phyloP scores from a whole-genome alignment of 225 moss, liverwort and hornwort genomes.

The Straminergon stramineum region DNA sequence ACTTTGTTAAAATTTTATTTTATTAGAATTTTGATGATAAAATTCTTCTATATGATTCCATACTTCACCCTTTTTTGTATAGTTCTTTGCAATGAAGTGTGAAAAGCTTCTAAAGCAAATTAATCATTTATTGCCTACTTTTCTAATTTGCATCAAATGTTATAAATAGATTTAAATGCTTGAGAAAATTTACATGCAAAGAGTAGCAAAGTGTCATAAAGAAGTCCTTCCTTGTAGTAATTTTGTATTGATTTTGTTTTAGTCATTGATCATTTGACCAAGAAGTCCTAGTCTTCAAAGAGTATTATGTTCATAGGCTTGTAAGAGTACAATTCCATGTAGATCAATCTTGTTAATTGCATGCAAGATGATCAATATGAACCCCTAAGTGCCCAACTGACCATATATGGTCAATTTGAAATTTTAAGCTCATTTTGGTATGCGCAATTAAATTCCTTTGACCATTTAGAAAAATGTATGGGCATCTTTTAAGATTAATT shows the following conservation, averaged over 20 bases:
- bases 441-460: no score
- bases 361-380: background rate
- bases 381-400: no score
- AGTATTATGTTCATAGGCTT: background rate
- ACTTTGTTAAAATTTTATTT: background rate
- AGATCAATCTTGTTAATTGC: background rate
- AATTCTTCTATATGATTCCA: background rate
- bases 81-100: background rate
- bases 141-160: background rate
- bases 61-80: background rate
- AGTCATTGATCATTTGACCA: background rate
- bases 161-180: background rate
- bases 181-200: background rate
- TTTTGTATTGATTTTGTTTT: background rate
- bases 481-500: no score
- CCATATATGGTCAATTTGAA: no score
- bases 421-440: no score
- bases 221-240: background rate
- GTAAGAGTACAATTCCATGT: background rate
- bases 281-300: background rate
- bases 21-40: background rate
- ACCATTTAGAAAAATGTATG: no score
- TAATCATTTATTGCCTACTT: background rate
- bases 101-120: background rate
- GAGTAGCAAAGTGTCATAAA: background rate